Conservation (phyloP, 1,284 basidiomycete species). For the Malassezia arunalokei region DNA sequence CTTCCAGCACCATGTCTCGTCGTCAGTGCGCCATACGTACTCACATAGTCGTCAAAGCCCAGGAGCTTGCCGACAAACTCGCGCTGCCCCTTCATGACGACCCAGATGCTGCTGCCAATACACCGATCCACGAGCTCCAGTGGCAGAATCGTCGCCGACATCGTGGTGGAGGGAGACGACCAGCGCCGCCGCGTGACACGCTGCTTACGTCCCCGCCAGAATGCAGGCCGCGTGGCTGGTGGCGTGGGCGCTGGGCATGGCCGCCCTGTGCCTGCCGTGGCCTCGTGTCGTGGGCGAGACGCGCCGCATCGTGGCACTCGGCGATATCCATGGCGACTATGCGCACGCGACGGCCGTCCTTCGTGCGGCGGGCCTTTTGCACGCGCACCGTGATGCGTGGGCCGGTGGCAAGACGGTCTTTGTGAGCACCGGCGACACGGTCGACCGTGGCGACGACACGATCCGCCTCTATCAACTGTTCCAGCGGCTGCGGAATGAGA, state of each 20-base stretch:
- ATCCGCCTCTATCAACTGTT: slow-evolving; percentile 38
- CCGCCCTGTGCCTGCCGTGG: not conserved
- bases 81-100: slow-evolving; percentile 45
- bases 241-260: not conserved
- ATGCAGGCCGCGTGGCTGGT: not conserved
- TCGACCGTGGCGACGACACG: slow-evolving; percentile 43
- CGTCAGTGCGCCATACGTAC: slow-evolving; percentile 55
- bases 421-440: slow-evolving; percentile 42
- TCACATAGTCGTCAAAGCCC: slow-evolving; percentile 98
- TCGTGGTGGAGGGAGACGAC: not conserved
- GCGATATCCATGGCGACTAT: slow-evolving; percentile 41
- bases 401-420: slow-evolving; percentile 32
- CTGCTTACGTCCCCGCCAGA: not conserved
- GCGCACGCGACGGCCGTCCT: slow-evolving; percentile 35
- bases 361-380: slow-evolving; percentile 27
- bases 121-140: slow-evolving; percentile 46
- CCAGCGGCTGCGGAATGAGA: slow-evolving; percentile 24
- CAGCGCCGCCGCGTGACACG: not conserved
- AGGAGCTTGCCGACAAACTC: slow-evolving; percentile 70
- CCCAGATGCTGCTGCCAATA: slow-evolving; percentile 46
- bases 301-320: slow-evolving; percentile 31
- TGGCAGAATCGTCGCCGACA: slow-evolving; percentile 32
- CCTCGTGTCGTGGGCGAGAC: not conserved
- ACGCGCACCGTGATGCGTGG: slow-evolving; percentile 17
- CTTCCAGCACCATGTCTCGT: slow-evolving; percentile 91